phyloP scores from a whole-genome alignment of 139 green algal species.

The Micractinium conductrix region DNA sequence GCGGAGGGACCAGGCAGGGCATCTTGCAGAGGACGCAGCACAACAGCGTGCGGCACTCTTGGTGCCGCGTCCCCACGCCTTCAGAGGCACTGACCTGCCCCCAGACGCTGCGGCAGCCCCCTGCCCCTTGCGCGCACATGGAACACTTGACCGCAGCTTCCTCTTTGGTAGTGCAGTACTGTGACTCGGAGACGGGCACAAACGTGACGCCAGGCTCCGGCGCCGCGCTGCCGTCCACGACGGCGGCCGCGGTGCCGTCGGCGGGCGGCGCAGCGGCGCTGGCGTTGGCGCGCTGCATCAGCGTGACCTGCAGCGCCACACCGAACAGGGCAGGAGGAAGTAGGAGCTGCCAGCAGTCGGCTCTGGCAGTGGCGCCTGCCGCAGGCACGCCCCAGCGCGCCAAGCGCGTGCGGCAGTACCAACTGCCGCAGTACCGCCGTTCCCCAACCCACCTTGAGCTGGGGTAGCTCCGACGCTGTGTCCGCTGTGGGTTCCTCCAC shows the following conservation, averaged over 20 bases:
- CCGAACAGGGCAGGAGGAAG: not conserved
- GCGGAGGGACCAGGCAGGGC: too few relatives aligned
- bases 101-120: too few relatives aligned
- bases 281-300: conserved; percentile 13
- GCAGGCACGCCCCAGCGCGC: too few relatives aligned
- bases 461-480: not conserved
- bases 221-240: not conserved
- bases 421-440: not conserved
- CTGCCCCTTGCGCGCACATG: too few relatives aligned
- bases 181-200: conserved; percentile 10
- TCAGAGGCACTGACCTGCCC: too few relatives aligned
- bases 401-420: too few relatives aligned
- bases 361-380: not conserved
- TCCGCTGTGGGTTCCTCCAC: not conserved
- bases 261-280: not conserved
- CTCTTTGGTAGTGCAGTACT: conserved; percentile 33
- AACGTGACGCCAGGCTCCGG: not conserved
- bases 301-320: not conserved
- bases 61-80: too few relatives aligned
- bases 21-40: too few relatives aligned
- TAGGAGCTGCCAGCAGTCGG: not conserved
- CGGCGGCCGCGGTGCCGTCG: not conserved
- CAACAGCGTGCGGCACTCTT: too few relatives aligned
- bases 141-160: conserved; percentile 32
- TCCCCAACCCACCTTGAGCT: not conserved